Conservation (phyloP, 2,329 filamentous ascomycete species). For the Botryotinia globosa region DNA sequence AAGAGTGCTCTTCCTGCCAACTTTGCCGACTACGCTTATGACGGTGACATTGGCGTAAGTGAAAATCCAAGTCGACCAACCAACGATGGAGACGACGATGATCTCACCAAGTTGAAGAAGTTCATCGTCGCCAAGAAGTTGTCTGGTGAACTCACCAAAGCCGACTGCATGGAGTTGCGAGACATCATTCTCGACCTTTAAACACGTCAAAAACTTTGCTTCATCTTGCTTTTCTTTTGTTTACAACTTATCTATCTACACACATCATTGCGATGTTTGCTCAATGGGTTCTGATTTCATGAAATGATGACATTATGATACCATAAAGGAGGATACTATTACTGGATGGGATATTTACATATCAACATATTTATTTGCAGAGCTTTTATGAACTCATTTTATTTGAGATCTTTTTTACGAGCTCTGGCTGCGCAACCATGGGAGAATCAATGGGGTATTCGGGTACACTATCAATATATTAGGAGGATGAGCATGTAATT, state of each 20-base stretch:
- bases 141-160: neutral
- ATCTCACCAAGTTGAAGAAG: neutral
- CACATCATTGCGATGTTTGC: neutral
- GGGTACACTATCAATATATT: conserved; percentile 1
- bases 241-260: neutral
- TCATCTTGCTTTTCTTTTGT: neutral
- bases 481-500: neutral
- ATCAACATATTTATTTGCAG: conserved; percentile 1
- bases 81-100: neutral
- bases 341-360: neutral
- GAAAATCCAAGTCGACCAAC: neutral
- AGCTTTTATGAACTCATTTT: neutral
- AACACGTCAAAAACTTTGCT: neutral
- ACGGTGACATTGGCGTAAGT: conserved; percentile 33
- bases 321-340: neutral
- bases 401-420: conserved; percentile 5
- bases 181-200: neutral
- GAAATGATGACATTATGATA: neutral
- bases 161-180: neutral
- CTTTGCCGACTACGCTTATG: conserved; percentile 34
- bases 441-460: neutral
- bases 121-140: neutral
- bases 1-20: conserved; percentile 37
- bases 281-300: neutral
- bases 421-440: conserved; percentile 1